A percentile compares a stretch with the other conserved stretches of the same genome.
Evolutionary conservation across 2,329 filamentous ascomycete genomes (phyloP).

Genomic region (Colletotrichum sublineola): DNA sequence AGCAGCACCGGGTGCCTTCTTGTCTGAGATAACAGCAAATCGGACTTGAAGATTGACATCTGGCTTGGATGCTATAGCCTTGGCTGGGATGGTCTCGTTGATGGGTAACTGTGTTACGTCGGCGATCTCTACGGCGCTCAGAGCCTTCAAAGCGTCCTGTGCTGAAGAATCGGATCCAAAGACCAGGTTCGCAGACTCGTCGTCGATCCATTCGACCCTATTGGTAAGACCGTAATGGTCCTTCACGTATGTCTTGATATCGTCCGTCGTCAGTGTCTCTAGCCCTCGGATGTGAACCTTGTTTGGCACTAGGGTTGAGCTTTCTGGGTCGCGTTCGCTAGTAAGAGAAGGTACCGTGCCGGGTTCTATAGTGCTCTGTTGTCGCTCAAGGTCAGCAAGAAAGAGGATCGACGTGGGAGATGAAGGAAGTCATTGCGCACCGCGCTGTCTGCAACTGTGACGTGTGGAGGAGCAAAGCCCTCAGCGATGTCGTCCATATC

Average conservation of each 20-base stretch:
- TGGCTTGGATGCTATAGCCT: constrained; percentile 75
- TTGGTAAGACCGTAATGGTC: constrained; percentile 74
- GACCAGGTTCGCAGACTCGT: constrained; percentile 88
- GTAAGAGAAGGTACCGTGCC: neutral
- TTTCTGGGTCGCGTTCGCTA: constrained; percentile 19
- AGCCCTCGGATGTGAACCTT: constrained; percentile 90
- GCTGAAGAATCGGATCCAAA: constrained; percentile 72
- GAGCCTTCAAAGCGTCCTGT: constrained; percentile 66
- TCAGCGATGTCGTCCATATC: constrained; percentile 77
- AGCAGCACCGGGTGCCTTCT: constrained; percentile 83
- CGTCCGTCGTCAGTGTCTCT: constrained; percentile 82
- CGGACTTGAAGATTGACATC: constrained; percentile 79
- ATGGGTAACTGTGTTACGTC: constrained; percentile 69
- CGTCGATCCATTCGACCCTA: constrained; percentile 93
- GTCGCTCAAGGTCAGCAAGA: constrained; percentile 11
- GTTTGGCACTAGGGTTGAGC: constrained; percentile 47
- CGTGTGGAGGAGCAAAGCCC: constrained; percentile 37
- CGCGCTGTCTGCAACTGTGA: neutral
- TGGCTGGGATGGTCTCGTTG: constrained; percentile 77
- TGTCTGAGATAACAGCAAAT: constrained; percentile 80
- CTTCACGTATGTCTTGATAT: constrained; percentile 81
- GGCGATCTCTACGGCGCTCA: constrained; percentile 65
- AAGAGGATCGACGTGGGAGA: neutral
- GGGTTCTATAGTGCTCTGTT: constrained; percentile 6
- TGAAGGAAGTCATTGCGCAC: constrained; percentile 3